Evolutionary conservation across 768 basidiomycete genomes (phyloP).

Genomic region (Russula emetica): DNA sequence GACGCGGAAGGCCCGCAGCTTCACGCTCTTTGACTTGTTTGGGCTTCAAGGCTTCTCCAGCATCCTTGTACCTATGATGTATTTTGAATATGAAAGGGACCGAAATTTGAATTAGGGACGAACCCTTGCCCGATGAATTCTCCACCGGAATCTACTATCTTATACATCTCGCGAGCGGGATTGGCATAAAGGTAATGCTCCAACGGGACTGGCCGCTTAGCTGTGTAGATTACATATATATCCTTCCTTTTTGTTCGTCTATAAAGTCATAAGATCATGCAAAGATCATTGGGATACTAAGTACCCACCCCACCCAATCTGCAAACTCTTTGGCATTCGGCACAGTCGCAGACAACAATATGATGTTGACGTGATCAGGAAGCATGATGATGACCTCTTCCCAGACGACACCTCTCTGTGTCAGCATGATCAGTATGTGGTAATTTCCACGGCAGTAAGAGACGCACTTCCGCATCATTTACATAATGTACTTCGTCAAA

Average conservation of each 20-base stretch:
- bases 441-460: background rate
- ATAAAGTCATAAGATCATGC: constrained; percentile 12
- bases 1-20: constrained; percentile 85
- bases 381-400: constrained; percentile 99
- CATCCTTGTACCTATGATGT: constrained; percentile 72
- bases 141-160: constrained; percentile 82
- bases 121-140: constrained; percentile 73
- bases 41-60: constrained; percentile 78
- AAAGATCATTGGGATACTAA: background rate
- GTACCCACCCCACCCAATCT: constrained; percentile 93
- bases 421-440: constrained; percentile 1
- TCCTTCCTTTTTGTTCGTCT: constrained; percentile 99
- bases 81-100: background rate
- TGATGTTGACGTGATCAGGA: constrained; percentile 97
- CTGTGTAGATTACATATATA: constrained; percentile 97
- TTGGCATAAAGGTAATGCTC: constrained; percentile 97
- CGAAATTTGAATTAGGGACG: constrained; percentile 3
- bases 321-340: constrained; percentile 98
- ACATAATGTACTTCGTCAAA: constrained; percentile 99
- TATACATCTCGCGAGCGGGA: constrained; percentile 85
- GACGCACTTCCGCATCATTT: constrained; percentile 88
- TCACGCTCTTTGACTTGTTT: constrained; percentile 99
- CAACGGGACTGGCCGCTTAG: constrained; percentile 92
- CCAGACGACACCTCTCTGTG: constrained; percentile 96
- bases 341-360: constrained; percentile 93